Evolutionary conservation across 805 yeast genomes (phyloP), one percentile per base, ranked within the genome.

Genomic region (Teunomyces stri): DNA sequence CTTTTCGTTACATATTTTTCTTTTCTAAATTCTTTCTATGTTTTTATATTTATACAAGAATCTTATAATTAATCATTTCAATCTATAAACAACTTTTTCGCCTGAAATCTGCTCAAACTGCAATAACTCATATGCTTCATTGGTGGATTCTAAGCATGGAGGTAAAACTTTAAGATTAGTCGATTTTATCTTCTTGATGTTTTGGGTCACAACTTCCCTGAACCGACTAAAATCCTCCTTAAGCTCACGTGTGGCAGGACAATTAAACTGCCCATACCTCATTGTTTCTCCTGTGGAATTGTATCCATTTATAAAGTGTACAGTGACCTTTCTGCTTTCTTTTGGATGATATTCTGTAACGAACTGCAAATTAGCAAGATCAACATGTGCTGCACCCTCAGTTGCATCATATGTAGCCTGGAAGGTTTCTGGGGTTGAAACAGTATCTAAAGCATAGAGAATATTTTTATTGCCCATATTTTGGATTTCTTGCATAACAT

Each of bases 41-140:
- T 25, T 25, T 25, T 6, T 25, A 9, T 6, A 25, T 7, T 25
- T 25, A 7, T 25, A 25, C 27, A 25, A 25, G 7, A 25, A 31
- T 15, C 7, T 31, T 7, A 13, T 9, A 3, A n/a, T n/a, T 5
- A 30, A 13, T 15, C 13, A 31, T 18, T 31, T 31, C 18, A 31
- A 18, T 35, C 70, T 64, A 51, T 72, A 68, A 7, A 77, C 78
- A 46, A 77, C 51, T 58, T 78, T 78, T 51, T 69, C 72, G 44
- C 66, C 77, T 47, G 72, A 63, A 9, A 74, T 76, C 55, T 75
- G 70, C 43, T 66, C 63, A 9, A 62, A 56, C 47, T 58, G 61
- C 45, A 74, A 58, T 52, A 75, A 53, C 2, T 54, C 54, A n/a
- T 75, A 57, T 5, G 74, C 79, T 44, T 67, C 69, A 38, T 72